Conservation (phyloP, 2,329 filamentous ascomycete genomes). For the Trichoderma brevicompactum region DNA sequence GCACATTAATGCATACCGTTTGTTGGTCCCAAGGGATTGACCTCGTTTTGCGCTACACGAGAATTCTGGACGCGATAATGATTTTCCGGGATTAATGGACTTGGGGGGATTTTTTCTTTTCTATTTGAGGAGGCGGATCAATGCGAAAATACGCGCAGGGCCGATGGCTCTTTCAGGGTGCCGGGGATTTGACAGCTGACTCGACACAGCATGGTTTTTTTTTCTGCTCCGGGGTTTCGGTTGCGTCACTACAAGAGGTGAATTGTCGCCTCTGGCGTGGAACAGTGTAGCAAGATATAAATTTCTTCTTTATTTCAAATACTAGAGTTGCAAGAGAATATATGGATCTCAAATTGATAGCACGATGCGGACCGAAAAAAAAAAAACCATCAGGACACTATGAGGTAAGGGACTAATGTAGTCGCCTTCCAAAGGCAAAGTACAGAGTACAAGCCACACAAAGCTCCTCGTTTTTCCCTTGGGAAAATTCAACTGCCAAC, state of each 20-base stretch:
- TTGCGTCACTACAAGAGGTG: background rate
- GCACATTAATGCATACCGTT: too few species aligned
- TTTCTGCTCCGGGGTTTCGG: background rate
- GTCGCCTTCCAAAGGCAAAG: too few species aligned
- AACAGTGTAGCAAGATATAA: background rate
- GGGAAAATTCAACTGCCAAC: background rate
- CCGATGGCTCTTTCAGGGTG: background rate
- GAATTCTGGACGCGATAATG: background rate
- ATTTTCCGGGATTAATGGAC: background rate
- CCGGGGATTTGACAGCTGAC: background rate
- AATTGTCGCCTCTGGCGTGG: background rate
- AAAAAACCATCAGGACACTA: too few species aligned
- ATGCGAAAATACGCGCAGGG: conserved; percentile 7
- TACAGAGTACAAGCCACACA: too few species aligned
- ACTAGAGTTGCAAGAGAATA: too few species aligned
- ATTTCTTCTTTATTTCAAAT: too few species aligned
- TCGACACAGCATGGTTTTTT: background rate
- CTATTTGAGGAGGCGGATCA: background rate
- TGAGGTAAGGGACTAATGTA: too few species aligned
- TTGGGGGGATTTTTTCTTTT: background rate
- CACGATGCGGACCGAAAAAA: too few species aligned
- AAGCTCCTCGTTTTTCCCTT: too few species aligned
- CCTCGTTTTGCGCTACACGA: too few species aligned
- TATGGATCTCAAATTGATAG: background rate
- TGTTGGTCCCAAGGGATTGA: too few species aligned